Evolutionary conservation across 768 basidiomycete genomes (phyloP).

Genomic region (Amanita jacksonii): DNA sequence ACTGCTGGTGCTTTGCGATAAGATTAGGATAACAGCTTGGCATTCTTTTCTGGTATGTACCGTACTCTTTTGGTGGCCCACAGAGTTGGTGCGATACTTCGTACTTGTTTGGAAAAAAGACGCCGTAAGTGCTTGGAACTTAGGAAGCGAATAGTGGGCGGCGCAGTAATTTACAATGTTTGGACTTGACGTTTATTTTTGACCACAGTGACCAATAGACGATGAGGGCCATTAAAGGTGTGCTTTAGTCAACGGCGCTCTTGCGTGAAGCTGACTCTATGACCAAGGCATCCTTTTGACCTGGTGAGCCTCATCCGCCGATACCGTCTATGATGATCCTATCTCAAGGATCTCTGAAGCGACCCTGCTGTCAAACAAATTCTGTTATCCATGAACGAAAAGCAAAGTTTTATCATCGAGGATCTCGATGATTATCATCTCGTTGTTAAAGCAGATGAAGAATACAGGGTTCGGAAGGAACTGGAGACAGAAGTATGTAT

Average conservation of each 20-base stretch:
- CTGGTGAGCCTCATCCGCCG: slow-evolving; percentile 34
- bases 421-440: slow-evolving; percentile 80
- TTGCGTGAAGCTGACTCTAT: background rate
- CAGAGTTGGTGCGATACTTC: background rate
- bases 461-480: slow-evolving; percentile 61
- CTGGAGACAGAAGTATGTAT: slow-evolving; percentile 64
- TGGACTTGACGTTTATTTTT: background rate
- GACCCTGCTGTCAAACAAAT: slow-evolving; percentile 90
- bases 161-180: background rate
- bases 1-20: no score
- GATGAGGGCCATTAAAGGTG: slow-evolving; percentile 66
- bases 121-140: no score
- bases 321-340: background rate
- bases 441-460: slow-evolving; percentile 75
- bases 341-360: slow-evolving; percentile 27
- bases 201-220: slow-evolving; percentile 4
- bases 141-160: no score
- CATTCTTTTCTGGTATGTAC: no score
- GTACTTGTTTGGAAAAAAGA: no score
- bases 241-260: slow-evolving; percentile 12
- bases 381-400: slow-evolving; percentile 73
- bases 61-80: no score
- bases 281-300: slow-evolving; percentile 34
- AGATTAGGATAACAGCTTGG: background rate
- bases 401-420: slow-evolving; percentile 72